phyloP scores from a whole-genome alignment of 2,329 filamentous ascomycete species.

The Taxawa tesnikishii region DNA sequence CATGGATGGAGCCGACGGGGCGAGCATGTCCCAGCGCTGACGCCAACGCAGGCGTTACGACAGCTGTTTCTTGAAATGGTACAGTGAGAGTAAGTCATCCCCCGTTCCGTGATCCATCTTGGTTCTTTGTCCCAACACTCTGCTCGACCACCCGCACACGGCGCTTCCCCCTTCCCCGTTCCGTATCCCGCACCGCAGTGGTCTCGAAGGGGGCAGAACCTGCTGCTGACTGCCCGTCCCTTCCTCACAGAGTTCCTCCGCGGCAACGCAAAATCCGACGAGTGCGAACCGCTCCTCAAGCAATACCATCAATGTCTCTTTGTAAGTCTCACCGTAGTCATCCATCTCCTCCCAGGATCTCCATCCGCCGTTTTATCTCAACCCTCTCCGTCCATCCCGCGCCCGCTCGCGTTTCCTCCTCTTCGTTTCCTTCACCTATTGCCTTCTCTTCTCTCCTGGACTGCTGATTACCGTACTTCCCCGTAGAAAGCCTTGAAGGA shows the following conservation, averaged over 20 bases:
- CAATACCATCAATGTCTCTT: conserved; percentile 79
- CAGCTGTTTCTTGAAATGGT: conserved; percentile 97
- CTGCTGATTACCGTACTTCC: conserved; percentile 6
- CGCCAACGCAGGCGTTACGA: conserved; percentile 63
- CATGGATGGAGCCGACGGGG: background rate
- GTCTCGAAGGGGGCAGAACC: no score
- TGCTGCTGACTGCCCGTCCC: conserved; percentile 1
- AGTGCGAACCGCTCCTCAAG: conserved; percentile 76
- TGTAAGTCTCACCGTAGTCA: conserved; percentile 39
- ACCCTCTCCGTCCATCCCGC: background rate
- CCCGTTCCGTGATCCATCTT: conserved; percentile 1
- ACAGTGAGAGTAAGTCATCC: conserved; percentile 73
- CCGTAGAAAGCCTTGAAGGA: conserved; percentile 70
- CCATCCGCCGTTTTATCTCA: background rate
- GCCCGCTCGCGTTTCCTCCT: background rate
- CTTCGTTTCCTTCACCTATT: conserved; percentile 3
- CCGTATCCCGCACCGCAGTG: no score
- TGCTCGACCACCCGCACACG: background rate
- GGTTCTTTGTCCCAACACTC: conserved; percentile 4
- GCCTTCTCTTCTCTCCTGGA: background rate
- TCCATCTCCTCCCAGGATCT: background rate
- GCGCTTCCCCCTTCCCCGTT: no score
- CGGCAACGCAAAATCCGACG: conserved; percentile 69
- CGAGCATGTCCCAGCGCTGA: background rate
- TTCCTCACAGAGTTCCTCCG: conserved; percentile 61